phyloP scores from a whole-genome alignment of 371 early-diverging fungal genomes.

The Capillidium rhysosporum region DNA sequence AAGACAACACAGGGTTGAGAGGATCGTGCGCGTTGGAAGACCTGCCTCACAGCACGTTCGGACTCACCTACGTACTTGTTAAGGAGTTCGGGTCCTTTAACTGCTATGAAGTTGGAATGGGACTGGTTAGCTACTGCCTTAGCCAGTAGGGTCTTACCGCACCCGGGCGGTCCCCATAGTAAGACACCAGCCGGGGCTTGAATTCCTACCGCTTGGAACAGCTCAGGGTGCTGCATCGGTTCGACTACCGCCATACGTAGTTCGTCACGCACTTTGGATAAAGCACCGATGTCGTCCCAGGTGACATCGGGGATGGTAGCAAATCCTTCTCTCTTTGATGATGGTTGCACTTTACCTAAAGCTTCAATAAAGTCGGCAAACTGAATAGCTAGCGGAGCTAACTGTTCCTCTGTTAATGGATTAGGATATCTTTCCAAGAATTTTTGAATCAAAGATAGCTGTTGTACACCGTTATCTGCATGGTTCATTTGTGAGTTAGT shows the following conservation, averaged over 20 bases:
- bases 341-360: slow-evolving; percentile 84
- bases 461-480: slow-evolving; percentile 17
- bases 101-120: slow-evolving; percentile 94
- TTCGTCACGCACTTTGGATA: slow-evolving; percentile 69
- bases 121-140: slow-evolving; percentile 97
- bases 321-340: slow-evolving; percentile 96
- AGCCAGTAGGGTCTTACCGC: slow-evolving; percentile 98
- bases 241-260: slow-evolving; percentile 92
- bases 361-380: slow-evolving; percentile 82
- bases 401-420: slow-evolving; percentile 57
- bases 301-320: slow-evolving; percentile 90
- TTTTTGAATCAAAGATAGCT: slow-evolving; percentile 44
- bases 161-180: slow-evolving; percentile 99
- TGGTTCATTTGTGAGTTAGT: neutral
- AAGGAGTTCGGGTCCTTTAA: slow-evolving; percentile 97
- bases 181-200: slow-evolving; percentile 87
- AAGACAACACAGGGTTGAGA: slow-evolving; percentile 94
- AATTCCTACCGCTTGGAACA: slow-evolving; percentile 85
- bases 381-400: slow-evolving; percentile 67
- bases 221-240: slow-evolving; percentile 86
- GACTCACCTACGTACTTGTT: slow-evolving; percentile 99
- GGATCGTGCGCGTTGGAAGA: slow-evolving; percentile 93
- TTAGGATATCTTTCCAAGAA: slow-evolving; percentile 47
- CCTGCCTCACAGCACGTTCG: slow-evolving; percentile 93
- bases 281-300: slow-evolving; percentile 93